These are phyloP conservation scores for Tolypocladium pustulatum DNA, from an alignment of 2,329 filamentous ascomycete genomes.

Conservation along the genomic window DNA sequence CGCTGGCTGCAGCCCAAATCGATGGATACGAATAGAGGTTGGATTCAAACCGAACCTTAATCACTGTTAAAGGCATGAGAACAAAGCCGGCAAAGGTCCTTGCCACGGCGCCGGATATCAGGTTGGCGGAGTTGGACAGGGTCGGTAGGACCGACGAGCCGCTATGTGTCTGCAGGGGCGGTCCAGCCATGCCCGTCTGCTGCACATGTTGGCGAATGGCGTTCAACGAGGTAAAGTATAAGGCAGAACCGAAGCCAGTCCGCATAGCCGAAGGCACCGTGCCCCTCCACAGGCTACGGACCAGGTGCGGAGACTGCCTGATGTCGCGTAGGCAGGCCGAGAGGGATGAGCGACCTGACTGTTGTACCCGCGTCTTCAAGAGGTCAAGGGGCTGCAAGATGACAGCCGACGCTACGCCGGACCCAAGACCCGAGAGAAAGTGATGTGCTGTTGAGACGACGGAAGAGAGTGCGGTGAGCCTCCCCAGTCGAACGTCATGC, in stretches of 20 bases:
- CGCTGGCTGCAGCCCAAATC: constrained; percentile 57
- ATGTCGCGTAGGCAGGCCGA: constrained; percentile 17
- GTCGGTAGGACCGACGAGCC: constrained; percentile 67
- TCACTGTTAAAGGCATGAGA: constrained; percentile 90
- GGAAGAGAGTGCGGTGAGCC: neutral
- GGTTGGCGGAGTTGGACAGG: constrained; percentile 73
- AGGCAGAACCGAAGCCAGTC: constrained; percentile 82
- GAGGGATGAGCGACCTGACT: constrained; percentile 64
- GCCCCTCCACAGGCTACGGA: constrained; percentile 80
- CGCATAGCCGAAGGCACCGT: constrained; percentile 87
- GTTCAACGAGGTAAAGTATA: constrained; percentile 90
- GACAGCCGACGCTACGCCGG: constrained; percentile 78
- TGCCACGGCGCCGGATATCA: constrained; percentile 74
- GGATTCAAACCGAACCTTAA: constrained; percentile 94
- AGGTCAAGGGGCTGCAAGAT: constrained; percentile 92
- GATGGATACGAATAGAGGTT: constrained; percentile 77
- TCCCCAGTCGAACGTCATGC: neutral
- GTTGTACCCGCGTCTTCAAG: constrained; percentile 91
- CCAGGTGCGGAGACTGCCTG: constrained; percentile 46
- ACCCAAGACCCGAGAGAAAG: constrained; percentile 79
- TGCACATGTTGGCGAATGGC: constrained; percentile 59
- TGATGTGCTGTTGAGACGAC: constrained; percentile 53
- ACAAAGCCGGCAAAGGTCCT: constrained; percentile 80
- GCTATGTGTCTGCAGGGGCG: constrained; percentile 10
- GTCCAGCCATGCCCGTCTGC: constrained; percentile 13